Evolutionary conservation across 73 alveolate genomes (phyloP).

Genomic region (Paramecium sexaurelia): DNA sequence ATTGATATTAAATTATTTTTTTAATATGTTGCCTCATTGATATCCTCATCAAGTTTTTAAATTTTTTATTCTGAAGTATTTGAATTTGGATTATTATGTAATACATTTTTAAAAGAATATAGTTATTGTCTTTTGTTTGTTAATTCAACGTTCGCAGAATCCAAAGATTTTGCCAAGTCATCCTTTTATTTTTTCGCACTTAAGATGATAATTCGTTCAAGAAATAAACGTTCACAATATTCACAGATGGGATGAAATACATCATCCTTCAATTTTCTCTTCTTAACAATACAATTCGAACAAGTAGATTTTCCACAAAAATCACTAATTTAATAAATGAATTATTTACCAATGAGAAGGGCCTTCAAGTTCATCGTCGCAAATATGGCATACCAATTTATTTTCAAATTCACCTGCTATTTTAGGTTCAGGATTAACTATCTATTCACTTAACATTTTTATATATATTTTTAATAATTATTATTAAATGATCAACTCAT

Average conservation of each 20-base stretch:
- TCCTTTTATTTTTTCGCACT: not conserved
- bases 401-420: not conserved
- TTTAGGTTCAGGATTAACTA: not conserved
- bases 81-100: not conserved
- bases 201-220: not conserved
- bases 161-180: not conserved
- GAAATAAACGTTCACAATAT: not conserved
- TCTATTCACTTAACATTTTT: not conserved
- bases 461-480: not conserved
- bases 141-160: not conserved
- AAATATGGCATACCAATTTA: not conserved
- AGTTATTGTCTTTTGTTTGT: not conserved
- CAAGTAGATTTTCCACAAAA: constrained; percentile 30
- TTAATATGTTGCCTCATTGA: not conserved
- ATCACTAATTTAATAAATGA: not conserved
- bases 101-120: not conserved
- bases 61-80: not conserved
- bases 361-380: not conserved
- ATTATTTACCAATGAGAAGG: not conserved
- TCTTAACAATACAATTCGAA: not conserved
- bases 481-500: not conserved
- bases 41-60: not conserved
- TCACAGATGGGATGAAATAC: not conserved
- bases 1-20: not conserved
- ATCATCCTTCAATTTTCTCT: not conserved